Percentiles rank a stretch among this genome's conserved stretches.
These are phyloP conservation scores for Fraxinus nigra DNA, from an alignment of 305 asterid genomes.

Conservation along the genomic window DNA sequence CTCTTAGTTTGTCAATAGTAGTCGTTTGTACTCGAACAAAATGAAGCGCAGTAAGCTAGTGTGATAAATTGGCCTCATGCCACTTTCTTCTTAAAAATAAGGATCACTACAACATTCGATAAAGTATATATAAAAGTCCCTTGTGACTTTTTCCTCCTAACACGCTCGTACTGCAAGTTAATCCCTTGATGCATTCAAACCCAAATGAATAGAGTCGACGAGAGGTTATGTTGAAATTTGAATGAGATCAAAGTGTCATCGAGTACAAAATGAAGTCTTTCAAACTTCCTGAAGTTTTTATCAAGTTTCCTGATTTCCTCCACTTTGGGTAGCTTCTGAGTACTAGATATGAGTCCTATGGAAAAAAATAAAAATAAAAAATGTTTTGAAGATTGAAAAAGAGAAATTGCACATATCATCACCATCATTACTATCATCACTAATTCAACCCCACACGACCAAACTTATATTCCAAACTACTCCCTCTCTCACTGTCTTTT, in stretches of 20 bases:
- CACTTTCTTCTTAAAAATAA: background rate
- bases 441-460: slow-evolving; percentile 36
- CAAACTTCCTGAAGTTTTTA: background rate
- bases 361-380: background rate
- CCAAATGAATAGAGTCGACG: background rate
- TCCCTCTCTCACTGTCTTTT: slow-evolving; percentile 29
- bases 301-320: slow-evolving; percentile 8
- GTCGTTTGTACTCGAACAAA: background rate
- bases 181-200: background rate
- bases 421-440: slow-evolving; percentile 60
- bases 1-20: background rate
- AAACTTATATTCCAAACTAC: slow-evolving; percentile 41
- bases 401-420: slow-evolving; percentile 35
- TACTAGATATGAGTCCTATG: slow-evolving; percentile 29
- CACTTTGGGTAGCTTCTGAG: slow-evolving; percentile 31
- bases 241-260: background rate
- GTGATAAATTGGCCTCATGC: background rate
- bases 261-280: too few species aligned
- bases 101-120: too few species aligned
- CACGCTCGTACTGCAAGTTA: background rate
- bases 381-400: slow-evolving; percentile 18
- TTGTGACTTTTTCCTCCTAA: background rate
- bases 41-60: background rate
- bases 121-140: background rate
- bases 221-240: background rate